Conservation (phyloP, 2,329 filamentous ascomycete species). For the Fusarium marasasianum region DNA sequence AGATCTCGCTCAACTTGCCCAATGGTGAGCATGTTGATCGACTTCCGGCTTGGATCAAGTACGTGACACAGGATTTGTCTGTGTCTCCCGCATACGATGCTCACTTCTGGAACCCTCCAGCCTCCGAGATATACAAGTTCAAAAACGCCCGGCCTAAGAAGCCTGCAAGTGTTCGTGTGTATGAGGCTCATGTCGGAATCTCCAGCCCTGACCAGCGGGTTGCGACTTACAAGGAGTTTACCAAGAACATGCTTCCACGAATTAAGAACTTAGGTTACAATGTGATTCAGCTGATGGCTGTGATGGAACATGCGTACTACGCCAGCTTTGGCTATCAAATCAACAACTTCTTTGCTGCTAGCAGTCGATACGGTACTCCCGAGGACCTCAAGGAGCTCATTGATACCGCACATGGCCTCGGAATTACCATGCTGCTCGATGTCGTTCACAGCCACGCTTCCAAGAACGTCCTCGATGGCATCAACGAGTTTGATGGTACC, state of each 20-base stretch:
- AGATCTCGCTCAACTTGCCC: conserved; percentile 87
- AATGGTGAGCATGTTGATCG: conserved; percentile 85
- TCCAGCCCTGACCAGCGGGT: conserved; percentile 90
- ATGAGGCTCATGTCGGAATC: conserved; percentile 98
- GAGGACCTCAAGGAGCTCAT: conserved; percentile 97
- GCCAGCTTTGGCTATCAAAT: conserved; percentile 99
- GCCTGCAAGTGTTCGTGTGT: conserved; percentile 87
- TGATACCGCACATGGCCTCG: conserved; percentile 91
- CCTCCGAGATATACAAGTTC: conserved; percentile 80
- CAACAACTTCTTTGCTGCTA: conserved; percentile 98
- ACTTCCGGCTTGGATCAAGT: conserved; percentile 95
- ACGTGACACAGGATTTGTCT: conserved; percentile 90
- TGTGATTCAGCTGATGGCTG: conserved; percentile 96
- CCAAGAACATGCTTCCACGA: conserved; percentile 86
- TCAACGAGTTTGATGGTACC: conserved; percentile 95
- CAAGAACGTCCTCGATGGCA: conserved; percentile 93
- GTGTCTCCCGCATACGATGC: conserved; percentile 95
- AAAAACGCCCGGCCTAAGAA: conserved; percentile 85
- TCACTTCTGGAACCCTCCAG: conserved; percentile 94
- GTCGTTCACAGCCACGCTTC: conserved; percentile 98
- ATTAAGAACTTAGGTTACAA: conserved; percentile 95
- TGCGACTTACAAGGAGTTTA: conserved; percentile 97
- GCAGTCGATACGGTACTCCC: conserved; percentile 91
- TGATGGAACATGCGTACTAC: conserved; percentile 99
- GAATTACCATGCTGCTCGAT: conserved; percentile 89